Conservation (phyloP, 768 basidiomycete species). For the Suillus fuscotomentosus region DNA sequence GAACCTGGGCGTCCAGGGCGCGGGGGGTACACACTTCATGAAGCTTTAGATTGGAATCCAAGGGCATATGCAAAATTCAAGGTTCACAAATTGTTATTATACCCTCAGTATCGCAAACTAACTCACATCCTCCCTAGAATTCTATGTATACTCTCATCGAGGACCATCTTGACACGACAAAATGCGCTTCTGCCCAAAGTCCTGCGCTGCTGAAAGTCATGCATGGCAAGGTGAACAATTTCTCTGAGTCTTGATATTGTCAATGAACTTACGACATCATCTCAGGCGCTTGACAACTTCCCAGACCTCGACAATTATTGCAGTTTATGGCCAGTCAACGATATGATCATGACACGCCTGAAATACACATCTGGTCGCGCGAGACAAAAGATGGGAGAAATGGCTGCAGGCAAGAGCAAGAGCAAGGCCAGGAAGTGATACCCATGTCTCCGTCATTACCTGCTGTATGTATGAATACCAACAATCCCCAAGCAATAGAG, state of each 20-base stretch:
- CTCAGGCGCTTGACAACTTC: not conserved
- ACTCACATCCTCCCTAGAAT: not conserved
- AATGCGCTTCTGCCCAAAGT: conserved; percentile 13
- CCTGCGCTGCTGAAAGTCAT: not conserved
- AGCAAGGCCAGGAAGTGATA: not conserved
- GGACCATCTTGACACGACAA: conserved; percentile 6
- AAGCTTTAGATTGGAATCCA: conserved; percentile 17
- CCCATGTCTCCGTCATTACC: not conserved
- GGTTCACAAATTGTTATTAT: conserved; percentile 11
- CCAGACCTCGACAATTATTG: conserved; percentile 13
- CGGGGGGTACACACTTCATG: conserved; percentile 25
- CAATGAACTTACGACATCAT: not conserved
- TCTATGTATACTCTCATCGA: conserved; percentile 1
- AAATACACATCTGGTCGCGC: conserved; percentile 9
- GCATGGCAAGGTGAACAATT: not conserved
- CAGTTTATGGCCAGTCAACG: conserved; percentile 6
- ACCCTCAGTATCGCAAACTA: not conserved
- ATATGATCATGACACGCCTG: not conserved
- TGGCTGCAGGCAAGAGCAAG: conserved; percentile 4
- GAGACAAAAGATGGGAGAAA: not conserved
- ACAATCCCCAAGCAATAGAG: too few species aligned
- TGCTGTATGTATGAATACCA: too few species aligned
- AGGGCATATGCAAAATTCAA: conserved; percentile 17
- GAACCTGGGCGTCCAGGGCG: conserved; percentile 20
- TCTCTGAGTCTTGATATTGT: not conserved